Evolutionary conservation across 768 basidiomycete genomes (phyloP), one percentile per base, ranked within the genome.

Genomic region (Hemileccinum impolitum): DNA sequence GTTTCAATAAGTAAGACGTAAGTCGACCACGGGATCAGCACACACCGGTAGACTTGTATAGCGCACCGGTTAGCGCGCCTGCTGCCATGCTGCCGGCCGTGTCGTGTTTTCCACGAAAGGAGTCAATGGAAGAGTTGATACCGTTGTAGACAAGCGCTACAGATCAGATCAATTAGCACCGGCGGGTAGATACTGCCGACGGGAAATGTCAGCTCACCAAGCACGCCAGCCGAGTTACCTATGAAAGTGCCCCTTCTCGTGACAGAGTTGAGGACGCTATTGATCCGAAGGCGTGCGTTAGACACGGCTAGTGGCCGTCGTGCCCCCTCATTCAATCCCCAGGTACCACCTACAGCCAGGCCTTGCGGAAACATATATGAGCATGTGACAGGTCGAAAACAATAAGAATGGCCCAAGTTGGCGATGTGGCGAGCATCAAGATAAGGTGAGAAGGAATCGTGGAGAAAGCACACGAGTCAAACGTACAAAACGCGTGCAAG

Each of bases 181-280:
- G 64, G 46, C 42, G 53, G 45, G 26, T 51, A 43, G 21, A 42
- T 34, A 37, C 47, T 58, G 60, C 64, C 64, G 61, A 64, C 63
- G 64, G 61, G 54, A 59, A 68, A 53, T 59, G 55, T 51, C 55
- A 66, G 80, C 90, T 70, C 62, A 97, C 96, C 96, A 55, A 98
- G 76, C 54, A 97, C 90, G 68, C 96, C 96, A 67, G 94, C 90
- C 64, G 93, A 96, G 76, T 98, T 99, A 63, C 94, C 96, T 71
- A 96, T 86, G 73, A 95, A 96, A 39, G 92, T 95, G 28, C 96
- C 96, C 72, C 96, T 81, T 73, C 95, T 77, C 53, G 96, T 98
- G 68, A 95, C 84, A 66, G 92, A 90, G 78, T 98, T 99, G 58
- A 99, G 80, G 53, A 99, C 74, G 68, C 92, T 94, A 73, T 98